Conservation (phyloP, 768 basidiomycete genomes). For the Boletus pseudo-olivaceus region DNA sequence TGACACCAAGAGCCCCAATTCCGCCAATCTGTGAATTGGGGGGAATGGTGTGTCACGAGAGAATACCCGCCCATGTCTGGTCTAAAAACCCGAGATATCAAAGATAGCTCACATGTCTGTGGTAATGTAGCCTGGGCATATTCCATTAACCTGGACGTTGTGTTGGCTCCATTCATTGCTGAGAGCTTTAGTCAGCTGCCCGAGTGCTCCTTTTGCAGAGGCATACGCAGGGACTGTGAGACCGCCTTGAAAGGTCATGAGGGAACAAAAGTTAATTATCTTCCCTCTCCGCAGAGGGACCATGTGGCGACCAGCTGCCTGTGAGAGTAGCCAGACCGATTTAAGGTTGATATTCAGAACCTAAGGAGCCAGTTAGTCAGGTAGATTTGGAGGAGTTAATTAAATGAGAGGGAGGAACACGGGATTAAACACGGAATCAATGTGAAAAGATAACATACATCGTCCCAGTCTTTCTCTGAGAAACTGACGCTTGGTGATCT, state of each 20-base stretch:
- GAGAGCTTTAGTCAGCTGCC: conserved; percentile 83
- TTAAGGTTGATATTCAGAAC: conserved; percentile 88
- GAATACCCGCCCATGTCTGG: not conserved
- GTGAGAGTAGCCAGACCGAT: conserved; percentile 78
- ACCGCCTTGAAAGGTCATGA: conserved; percentile 53
- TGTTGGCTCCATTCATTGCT: conserved; percentile 91
- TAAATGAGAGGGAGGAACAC: conserved; percentile 2
- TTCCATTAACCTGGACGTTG: conserved; percentile 85
- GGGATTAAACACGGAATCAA: conserved; percentile 7
- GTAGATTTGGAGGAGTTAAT: conserved; percentile 9
- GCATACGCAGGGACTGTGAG: conserved; percentile 86
- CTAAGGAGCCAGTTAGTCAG: conserved; percentile 35
- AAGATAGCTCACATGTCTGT: conserved; percentile 72
- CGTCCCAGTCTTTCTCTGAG: conserved; percentile 66
- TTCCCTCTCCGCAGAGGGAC: conserved; percentile 66
- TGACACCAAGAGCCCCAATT: conserved; percentile 10
- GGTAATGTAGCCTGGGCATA: conserved; percentile 83
- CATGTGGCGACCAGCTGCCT: conserved; percentile 90
- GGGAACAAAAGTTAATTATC: conserved; percentile 65
- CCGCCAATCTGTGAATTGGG: not conserved
- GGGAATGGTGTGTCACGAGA: conserved; percentile 6
- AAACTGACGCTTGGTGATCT: conserved; percentile 62
- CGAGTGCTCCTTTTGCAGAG: conserved; percentile 84
- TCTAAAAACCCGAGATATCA: conserved; percentile 8
- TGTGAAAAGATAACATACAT: conserved; percentile 47